Base-by-base conservation (phyloP, 305 asterid species). In the Andrographis paniculata region DNA sequence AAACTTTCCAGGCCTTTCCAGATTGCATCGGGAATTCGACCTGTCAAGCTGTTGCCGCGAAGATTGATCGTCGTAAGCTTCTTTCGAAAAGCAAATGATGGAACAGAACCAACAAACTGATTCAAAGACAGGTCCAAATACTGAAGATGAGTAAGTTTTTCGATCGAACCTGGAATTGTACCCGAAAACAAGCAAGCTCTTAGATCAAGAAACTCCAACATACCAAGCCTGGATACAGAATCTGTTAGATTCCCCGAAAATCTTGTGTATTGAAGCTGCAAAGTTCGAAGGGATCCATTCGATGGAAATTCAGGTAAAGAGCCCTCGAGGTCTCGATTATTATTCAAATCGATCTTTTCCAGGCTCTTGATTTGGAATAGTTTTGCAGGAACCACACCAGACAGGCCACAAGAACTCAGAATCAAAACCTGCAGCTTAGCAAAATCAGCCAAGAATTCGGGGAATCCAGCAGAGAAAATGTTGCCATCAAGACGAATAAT, bases 181-280 rank as follows among this genome's bases (percentile, higher is more conserved):
- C 93, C 86, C 0, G 70, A 63, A 49, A 80, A 80, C 24, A 40
- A 35, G 55, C 84, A 67, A 17, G 33, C 43, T 17, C 61, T 23
- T 31, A 80, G 61, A 17, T 69, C 73, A 57, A 80, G 2, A 36
- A 14, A 42, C 9, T 74, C 24, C 61, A 84, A 12, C 77, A 60
- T 64, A 53, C 20, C 50, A 5, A 84, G 75, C 31, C 50, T 65
- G 35, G 75, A 72, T 23, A 80, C 55, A 42, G 88, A 73, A 22
- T 65, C 60, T 0, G 92, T 60, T n/a, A 84, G 37, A 15, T 40
- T 58, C 13, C 86, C 88, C 9, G 83, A 73, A 41, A 80, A 69
- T 3, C 30, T 54, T 5, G 88, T 77, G 56, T 37, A 15, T 21
- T 67, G 47, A 47, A 84, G 82, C 17, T 50, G 2, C 49, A 84